Evolutionary conservation across 192 early-diverging fungal species (phyloP).

Genomic region (Anaeromyces robustus): DNA sequence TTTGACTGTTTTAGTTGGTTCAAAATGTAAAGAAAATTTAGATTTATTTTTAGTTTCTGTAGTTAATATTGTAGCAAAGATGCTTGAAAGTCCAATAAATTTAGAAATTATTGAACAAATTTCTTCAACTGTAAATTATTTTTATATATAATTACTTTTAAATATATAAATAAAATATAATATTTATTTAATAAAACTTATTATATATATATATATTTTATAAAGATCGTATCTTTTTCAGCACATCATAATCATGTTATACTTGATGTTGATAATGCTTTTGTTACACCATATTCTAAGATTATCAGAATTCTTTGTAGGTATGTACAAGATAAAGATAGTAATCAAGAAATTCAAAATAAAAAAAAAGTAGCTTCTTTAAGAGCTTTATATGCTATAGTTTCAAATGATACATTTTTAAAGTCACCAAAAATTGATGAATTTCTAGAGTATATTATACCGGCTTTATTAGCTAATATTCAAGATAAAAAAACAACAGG

Average conservation of each 20-base stretch:
- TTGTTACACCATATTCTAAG: slow-evolving; percentile 3
- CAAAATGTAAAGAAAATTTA: slow-evolving; percentile 51
- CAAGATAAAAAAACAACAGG: slow-evolving; percentile 2
- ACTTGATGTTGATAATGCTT: background rate
- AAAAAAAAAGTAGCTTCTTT: slow-evolving; percentile 18
- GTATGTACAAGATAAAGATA: slow-evolving; percentile 17
- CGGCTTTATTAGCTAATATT: slow-evolving; percentile 19
- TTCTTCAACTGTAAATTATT: slow-evolving; percentile 31
- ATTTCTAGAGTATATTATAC: slow-evolving; percentile 13
- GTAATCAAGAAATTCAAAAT: background rate
- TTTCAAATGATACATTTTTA: slow-evolving; percentile 11
- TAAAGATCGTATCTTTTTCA: background rate
- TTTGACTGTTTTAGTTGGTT: slow-evolving; percentile 46
- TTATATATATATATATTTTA: too few relatives aligned
- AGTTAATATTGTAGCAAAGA: slow-evolving; percentile 47
- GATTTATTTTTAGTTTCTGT: slow-evolving; percentile 70
- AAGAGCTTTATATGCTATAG: slow-evolving; percentile 18
- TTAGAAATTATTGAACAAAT: slow-evolving; percentile 40
- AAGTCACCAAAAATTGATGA: slow-evolving; percentile 4
- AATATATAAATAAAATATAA: slow-evolving; percentile 14
- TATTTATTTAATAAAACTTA: background rate
- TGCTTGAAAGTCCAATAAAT: slow-evolving; percentile 30
- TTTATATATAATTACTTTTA: slow-evolving; percentile 4
- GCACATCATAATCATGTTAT: background rate
- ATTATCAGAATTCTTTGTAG: slow-evolving; percentile 4